Percentiles rank a stretch among this genome's conserved stretches.
Conservation (phyloP, 192 early-diverging fungal species). For the Funneliformis geosporum region DNA sequence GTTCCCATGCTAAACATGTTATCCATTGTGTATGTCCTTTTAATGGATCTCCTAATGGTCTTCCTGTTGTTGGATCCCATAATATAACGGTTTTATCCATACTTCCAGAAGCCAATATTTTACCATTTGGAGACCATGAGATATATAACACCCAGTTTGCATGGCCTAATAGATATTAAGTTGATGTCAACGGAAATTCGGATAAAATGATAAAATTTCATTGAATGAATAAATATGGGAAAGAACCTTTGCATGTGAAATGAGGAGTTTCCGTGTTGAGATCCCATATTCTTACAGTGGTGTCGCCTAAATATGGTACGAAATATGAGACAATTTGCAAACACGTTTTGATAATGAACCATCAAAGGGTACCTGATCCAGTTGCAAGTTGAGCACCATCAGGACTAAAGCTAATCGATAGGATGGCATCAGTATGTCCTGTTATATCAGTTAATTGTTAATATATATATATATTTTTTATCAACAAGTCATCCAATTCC, state of each 20-base stretch:
- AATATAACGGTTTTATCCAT: slow-evolving; percentile 91
- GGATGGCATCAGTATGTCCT: slow-evolving; percentile 94
- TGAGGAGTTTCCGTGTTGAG: slow-evolving; percentile 94
- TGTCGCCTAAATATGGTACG: slow-evolving; percentile 65
- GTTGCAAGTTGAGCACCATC: slow-evolving; percentile 90
- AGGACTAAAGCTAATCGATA: slow-evolving; percentile 87
- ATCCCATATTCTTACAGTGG: slow-evolving; percentile 96
- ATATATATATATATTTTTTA: background rate
- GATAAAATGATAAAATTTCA: background rate
- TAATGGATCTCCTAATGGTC: slow-evolving; percentile 71
- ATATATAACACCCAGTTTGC: slow-evolving; percentile 91
- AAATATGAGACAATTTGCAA: background rate
- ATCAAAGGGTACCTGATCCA: slow-evolving; percentile 88
- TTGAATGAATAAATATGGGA: no score
- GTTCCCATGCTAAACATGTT: slow-evolving; percentile 93
- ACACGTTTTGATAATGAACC: no score
- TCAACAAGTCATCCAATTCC: no score
- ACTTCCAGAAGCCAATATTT: slow-evolving; percentile 82
- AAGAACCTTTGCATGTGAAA: slow-evolving; percentile 69
- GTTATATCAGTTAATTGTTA: background rate
- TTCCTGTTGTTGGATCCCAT: slow-evolving; percentile 90
- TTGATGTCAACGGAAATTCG: no score
- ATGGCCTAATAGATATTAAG: slow-evolving; percentile 62
- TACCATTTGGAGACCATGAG: slow-evolving; percentile 90
- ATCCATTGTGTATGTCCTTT: slow-evolving; percentile 88